phyloP scores from a whole-genome alignment of 1,139 yeast species.

The Petasospora rhodanensis region DNA sequence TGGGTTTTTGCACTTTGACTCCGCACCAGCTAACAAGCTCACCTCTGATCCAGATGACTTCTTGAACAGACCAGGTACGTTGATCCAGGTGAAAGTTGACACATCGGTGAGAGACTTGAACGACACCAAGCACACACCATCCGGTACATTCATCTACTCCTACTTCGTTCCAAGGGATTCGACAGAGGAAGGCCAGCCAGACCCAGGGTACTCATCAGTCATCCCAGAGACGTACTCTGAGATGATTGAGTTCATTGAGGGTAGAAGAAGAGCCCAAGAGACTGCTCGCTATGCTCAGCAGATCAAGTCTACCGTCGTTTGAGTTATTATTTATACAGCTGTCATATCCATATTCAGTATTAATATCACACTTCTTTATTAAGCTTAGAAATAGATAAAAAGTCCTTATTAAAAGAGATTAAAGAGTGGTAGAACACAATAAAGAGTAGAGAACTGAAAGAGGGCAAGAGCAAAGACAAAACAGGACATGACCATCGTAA shows the following conservation, averaged over 20 bases:
- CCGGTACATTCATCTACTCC: conserved; percentile 85
- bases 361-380: too few species aligned
- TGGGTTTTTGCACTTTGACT: conserved; percentile 40
- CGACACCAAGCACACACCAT: conserved; percentile 55
- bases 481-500: conserved; percentile 6
- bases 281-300: conserved; percentile 66
- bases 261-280: conserved; percentile 82
- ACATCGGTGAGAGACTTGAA: conserved; percentile 69
- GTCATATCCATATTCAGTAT: too few species aligned
- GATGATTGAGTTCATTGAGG: conserved; percentile 88
- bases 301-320: conserved; percentile 28
- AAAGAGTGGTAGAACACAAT: too few species aligned
- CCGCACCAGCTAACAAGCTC: conserved; percentile 53
- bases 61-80: conserved; percentile 75
- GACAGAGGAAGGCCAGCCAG: conserved; percentile 32
- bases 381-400: too few species aligned
- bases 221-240: conserved; percentile 85
- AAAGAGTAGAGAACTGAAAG: too few species aligned
- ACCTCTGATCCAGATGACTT: conserved; percentile 53
- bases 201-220: conserved; percentile 55
- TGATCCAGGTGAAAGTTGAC: conserved; percentile 85
- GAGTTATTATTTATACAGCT: too few species aligned
- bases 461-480: too few species aligned
- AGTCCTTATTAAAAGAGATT: too few species aligned
- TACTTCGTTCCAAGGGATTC: conserved; percentile 71